These are phyloP conservation scores for Zymoseptoria crescenta DNA, from an alignment of 2,329 filamentous ascomycete species.

Conservation along the genomic window DNA sequence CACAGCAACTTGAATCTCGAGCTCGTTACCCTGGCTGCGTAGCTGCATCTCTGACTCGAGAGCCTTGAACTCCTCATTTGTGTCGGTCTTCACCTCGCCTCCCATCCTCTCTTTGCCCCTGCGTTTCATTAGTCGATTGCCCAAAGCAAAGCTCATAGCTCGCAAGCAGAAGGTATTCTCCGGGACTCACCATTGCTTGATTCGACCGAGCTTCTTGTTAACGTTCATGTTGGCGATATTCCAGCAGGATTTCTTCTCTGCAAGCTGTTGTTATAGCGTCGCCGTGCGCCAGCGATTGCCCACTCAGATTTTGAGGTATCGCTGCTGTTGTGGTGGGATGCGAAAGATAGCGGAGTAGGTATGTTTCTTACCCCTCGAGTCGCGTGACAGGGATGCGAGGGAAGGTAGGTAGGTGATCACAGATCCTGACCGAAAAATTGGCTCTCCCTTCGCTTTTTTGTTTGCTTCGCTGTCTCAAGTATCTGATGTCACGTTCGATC, in stretches of 20 bases:
- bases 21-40: slow-evolving; percentile 66
- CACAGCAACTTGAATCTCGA: neutral
- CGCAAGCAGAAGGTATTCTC: neutral
- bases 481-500: neutral
- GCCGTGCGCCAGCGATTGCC: neutral
- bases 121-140: neutral
- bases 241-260: neutral
- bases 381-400: neutral
- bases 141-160: neutral
- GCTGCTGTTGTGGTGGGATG: neutral
- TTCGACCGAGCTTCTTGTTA: slow-evolving; percentile 85
- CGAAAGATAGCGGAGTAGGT: neutral
- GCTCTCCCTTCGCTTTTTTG: neutral
- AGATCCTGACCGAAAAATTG: neutral
- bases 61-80: slow-evolving; percentile 84
- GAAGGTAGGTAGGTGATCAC: neutral
- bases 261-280: neutral
- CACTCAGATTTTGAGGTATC: neutral
- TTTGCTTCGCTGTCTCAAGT: neutral
- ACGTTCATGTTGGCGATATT: slow-evolving; percentile 40
- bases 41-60: slow-evolving; percentile 86
- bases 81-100: slow-evolving; percentile 74
- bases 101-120: slow-evolving; percentile 91
- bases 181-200: slow-evolving; percentile 69
- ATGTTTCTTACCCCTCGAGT: neutral